phyloP scores from a whole-genome alignment of 169 alveolate genomes.

The Plasmodium adleri region DNA sequence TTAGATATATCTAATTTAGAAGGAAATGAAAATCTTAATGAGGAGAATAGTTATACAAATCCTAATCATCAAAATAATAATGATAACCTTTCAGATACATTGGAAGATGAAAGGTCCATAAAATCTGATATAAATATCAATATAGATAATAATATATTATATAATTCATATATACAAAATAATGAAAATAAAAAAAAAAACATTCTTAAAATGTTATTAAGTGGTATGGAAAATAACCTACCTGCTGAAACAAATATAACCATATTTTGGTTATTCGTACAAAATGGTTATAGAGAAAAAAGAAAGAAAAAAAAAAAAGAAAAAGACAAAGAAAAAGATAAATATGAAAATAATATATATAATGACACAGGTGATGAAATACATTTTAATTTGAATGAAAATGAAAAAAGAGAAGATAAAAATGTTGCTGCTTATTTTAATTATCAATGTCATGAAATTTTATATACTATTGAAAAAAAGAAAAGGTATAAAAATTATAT shows the following conservation, averaged over 20 bases:
- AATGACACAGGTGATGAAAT: not conserved
- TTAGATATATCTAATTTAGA: not conserved
- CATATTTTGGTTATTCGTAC: constrained; percentile 69
- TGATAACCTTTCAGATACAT: not conserved
- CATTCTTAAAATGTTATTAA: constrained; percentile 18
- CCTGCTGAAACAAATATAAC: constrained; percentile 66
- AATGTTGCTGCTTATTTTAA: constrained; percentile 17
- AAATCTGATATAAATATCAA: not conserved
- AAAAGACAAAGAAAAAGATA: not conserved
- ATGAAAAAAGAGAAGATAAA: not conserved
- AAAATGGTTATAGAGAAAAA: constrained; percentile 45
- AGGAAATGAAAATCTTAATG: not conserved
- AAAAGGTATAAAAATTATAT: not conserved
- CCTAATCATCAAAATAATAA: not conserved
- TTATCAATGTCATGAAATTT: constrained; percentile 66
- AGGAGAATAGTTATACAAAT: not conserved
- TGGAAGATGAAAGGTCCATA: not conserved
- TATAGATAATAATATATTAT: constrained; percentile 32
- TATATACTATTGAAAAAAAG: constrained; percentile 46
- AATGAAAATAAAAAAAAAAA: constrained; percentile 30
- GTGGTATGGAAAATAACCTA: constrained; percentile 61
- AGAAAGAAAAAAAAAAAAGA: constrained; percentile 11
- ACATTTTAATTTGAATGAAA: not conserved
- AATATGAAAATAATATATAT: not conserved
- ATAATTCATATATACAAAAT: constrained; percentile 29